Base-by-base conservation (phyloP, 352 stramenopile species). In the Saprolegnia parasitica region DNA sequence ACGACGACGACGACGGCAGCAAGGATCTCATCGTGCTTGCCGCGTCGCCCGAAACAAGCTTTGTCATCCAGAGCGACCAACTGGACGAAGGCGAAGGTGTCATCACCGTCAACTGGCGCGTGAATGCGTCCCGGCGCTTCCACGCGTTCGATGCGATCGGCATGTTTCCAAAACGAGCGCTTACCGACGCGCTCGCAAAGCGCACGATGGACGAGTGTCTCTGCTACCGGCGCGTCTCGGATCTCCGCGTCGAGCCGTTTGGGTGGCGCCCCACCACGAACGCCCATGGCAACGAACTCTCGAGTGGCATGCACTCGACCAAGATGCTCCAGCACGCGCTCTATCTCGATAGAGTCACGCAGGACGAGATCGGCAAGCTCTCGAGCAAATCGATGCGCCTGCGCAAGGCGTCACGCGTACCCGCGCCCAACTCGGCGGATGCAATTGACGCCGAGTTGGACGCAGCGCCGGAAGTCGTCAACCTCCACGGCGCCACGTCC, bases 121-220 rank as follows among this genome's bases (percentile, higher is more conserved):
- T 88, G 13, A 88, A 88, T 40, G 78, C 80, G 0, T 64, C 52
- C 0, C 78, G 84, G 66, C 74, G 80, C 0, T 88, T 86, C 65
- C 78, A 88, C 56, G 78, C 76, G 10, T 72, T 81, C 3, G 80
- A 88, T 57, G 78, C 78, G 4, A 84, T 88, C 50, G 80, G 78
- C 3, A 86, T 88, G 78, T 88, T 88, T 63, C 76, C 78, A 0
- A 76, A 74, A 0, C 72, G 77, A 10, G 70, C 73, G 9, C 45
- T 75, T 0, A 77, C 76, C 1, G 79, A 83, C 42, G 40, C 71
- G 5, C 71, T 35, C 4, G 54, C 74, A 0, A 23, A 46, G 26
- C 74, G 75, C 1, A 79, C 74, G 1, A 85, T 88, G 78, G 74
- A 85, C 15, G 73, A 88, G 20, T 88, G 80, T 24, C 81, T 88